phyloP scores from a whole-genome alignment of 331 rosid genomes.

The Spiraea crenata region DNA sequence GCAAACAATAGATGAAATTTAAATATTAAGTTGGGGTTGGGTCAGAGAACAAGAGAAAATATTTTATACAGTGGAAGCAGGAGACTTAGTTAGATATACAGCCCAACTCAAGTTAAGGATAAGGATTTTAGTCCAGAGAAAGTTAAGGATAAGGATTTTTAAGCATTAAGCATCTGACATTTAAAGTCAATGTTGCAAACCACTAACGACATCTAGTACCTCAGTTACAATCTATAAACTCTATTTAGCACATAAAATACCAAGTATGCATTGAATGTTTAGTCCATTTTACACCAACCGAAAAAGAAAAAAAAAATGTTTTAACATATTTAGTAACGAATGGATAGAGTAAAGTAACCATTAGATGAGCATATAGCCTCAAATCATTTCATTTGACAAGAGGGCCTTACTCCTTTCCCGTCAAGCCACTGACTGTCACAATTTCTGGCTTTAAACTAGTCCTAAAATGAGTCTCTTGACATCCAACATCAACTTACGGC shows the following conservation, averaged over 20 bases:
- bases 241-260: not conserved
- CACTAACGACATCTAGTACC: too few relatives aligned
- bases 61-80: not conserved
- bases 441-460: too few relatives aligned
- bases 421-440: too few relatives aligned
- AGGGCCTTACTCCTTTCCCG: too few relatives aligned
- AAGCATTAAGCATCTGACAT: not conserved
- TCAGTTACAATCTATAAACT: not conserved
- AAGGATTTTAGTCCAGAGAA: not conserved
- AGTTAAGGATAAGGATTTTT: not conserved
- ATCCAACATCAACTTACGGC: not conserved
- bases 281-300: not conserved
- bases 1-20: constrained; percentile 4
- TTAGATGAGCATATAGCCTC: not conserved
- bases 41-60: not conserved
- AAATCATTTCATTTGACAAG: not conserved
- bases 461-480: not conserved
- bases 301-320: too few relatives aligned
- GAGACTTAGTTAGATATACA: not conserved
- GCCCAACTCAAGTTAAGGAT: not conserved
- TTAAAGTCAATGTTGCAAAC: too few relatives aligned
- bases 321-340: not conserved
- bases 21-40: not conserved
- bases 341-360: not conserved
- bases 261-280: not conserved